Percentiles rank a stretch among this genome's conserved stretches.
Conservation (phyloP, 441 rosid species). For the Bruguiera hainesii region DNA sequence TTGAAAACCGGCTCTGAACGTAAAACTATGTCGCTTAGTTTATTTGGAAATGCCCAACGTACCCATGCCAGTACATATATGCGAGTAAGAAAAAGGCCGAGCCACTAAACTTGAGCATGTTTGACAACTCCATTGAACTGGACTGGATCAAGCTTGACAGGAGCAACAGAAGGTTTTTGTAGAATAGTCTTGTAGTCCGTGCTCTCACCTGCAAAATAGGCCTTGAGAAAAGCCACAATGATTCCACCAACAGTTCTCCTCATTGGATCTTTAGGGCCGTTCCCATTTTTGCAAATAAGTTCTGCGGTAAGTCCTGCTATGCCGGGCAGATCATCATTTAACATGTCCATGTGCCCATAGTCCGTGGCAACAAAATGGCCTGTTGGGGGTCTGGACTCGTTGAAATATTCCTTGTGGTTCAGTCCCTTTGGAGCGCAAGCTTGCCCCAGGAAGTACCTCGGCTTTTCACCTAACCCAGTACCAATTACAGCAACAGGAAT, state of each 20-base stretch:
- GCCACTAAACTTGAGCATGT: too few relatives aligned
- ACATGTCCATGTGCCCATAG: conserved; percentile 54
- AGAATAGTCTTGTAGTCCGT: conserved; percentile 28
- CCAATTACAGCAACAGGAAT: conserved; percentile 44
- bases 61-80: too few relatives aligned
- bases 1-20: too few relatives aligned
- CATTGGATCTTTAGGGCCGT: conserved; percentile 30
- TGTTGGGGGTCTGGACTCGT: not conserved
- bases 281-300: conserved; percentile 32
- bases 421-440: conserved; percentile 41
- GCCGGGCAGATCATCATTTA: conserved; percentile 32
- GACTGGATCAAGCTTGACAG: conserved; percentile 9
- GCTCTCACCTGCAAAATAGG: conserved; percentile 20
- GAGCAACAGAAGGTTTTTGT: conserved; percentile 32
- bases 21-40: too few relatives aligned
- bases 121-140: too few relatives aligned
- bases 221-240: conserved; percentile 40
- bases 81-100: too few relatives aligned
- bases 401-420: conserved; percentile 46
- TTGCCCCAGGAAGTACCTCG: not conserved
- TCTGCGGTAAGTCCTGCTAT: conserved; percentile 16
- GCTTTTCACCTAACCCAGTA: conserved; percentile 36
- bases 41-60: too few relatives aligned
- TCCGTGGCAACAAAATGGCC: conserved; percentile 38
- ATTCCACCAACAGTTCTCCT: conserved; percentile 47